phyloP scores from a whole-genome alignment of 1,284 basidiomycete species.

The Polyporus tsugae region DNA sequence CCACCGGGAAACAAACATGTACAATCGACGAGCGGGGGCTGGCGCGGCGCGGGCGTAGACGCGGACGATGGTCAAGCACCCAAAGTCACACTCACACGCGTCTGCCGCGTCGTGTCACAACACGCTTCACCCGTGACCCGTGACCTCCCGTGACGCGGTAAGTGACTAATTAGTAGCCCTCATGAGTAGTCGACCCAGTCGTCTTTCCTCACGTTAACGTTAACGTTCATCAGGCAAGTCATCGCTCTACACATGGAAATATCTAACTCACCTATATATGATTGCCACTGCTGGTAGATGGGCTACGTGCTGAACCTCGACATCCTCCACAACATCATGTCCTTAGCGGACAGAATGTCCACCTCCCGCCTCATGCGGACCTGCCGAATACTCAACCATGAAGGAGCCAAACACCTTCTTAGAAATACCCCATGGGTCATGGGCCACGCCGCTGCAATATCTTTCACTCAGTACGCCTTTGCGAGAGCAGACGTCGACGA shows the following conservation, averaged over 20 bases:
- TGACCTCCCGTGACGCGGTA: too few relatives aligned
- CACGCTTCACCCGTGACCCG: too few relatives aligned
- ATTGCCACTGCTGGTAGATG: background rate
- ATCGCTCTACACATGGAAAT: background rate
- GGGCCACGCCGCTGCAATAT: background rate
- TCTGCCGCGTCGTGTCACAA: background rate
- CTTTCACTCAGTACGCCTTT: background rate
- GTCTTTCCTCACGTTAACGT: background rate
- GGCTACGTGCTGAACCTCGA: background rate
- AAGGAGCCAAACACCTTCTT: background rate
- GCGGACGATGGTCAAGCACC: background rate
- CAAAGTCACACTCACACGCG: background rate
- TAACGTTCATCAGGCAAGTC: background rate
- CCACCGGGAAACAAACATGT: background rate
- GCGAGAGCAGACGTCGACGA: background rate
- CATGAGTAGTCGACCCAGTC: too few relatives aligned
- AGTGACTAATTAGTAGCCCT: too few relatives aligned
- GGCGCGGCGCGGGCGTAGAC: background rate
- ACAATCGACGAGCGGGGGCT: background rate
- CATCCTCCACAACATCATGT: conserved; percentile 2
- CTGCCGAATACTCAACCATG: conserved; percentile 10
- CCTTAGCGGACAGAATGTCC: background rate
- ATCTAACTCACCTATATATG: too few relatives aligned
- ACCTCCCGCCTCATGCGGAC: conserved; percentile 3
- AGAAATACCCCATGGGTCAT: background rate